Evolutionary conservation across 305 asterid genomes (phyloP).

Genomic region (Fraxinus angustifolia): DNA sequence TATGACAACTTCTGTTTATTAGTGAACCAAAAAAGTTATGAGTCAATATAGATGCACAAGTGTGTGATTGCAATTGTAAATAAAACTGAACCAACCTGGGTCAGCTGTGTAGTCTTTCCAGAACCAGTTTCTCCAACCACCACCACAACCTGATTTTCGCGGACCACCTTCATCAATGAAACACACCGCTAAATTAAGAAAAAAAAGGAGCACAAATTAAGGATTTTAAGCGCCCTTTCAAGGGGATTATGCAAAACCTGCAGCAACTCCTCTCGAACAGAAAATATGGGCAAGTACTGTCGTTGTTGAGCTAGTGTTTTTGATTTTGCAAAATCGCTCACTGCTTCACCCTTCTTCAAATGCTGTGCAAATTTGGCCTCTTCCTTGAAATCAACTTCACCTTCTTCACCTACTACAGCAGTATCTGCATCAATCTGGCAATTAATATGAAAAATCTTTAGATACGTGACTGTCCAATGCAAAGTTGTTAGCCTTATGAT

Average conservation of each 20-base stretch:
- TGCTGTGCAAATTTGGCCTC: slow-evolving; percentile 95
- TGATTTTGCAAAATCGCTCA: slow-evolving; percentile 74
- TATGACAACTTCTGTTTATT: not conserved
- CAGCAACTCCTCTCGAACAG: slow-evolving; percentile 88
- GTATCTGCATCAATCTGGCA: slow-evolving; percentile 93
- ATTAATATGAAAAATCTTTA: slow-evolving; percentile 26
- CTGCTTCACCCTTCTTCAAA: slow-evolving; percentile 74
- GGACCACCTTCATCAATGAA: slow-evolving; percentile 59
- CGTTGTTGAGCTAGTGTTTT: slow-evolving; percentile 80
- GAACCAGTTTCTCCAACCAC: slow-evolving; percentile 99
- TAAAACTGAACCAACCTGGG: slow-evolving; percentile 58
- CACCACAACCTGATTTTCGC: slow-evolving; percentile 90
- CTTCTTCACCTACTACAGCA: slow-evolving; percentile 90
- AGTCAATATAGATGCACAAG: slow-evolving; percentile 3
- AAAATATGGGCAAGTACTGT: slow-evolving; percentile 86
- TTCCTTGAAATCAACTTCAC: slow-evolving; percentile 92
- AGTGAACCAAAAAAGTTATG: slow-evolving; percentile 11
- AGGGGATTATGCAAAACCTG: slow-evolving; percentile 51
- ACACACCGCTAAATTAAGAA: slow-evolving; percentile 15
- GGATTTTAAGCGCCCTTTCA: not conserved
- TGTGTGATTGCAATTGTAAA: slow-evolving; percentile 13
- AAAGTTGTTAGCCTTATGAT: slow-evolving; percentile 19
- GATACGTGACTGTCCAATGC: slow-evolving; percentile 17
- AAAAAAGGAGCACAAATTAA: not conserved
- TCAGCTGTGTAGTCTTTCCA: slow-evolving; percentile 92